Conservation (phyloP, 1,284 basidiomycete genomes). For the Nidula niveotomentosa region DNA sequence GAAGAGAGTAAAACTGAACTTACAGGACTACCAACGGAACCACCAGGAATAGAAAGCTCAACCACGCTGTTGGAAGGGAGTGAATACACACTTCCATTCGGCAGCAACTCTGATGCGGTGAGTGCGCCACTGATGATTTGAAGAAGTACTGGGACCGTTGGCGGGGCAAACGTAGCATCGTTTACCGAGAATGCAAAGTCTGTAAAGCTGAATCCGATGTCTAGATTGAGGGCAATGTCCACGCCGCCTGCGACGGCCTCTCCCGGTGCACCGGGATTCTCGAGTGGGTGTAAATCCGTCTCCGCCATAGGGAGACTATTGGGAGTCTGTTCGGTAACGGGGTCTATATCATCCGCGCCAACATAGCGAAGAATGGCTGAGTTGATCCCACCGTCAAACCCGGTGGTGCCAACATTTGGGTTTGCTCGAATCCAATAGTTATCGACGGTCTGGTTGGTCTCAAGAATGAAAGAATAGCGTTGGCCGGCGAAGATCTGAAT, state of each 20-base stretch:
- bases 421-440: conserved; percentile 15
- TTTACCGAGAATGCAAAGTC: conserved; percentile 27
- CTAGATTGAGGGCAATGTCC: conserved; percentile 31
- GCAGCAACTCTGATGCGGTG: conserved; percentile 34
- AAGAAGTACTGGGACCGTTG: conserved; percentile 30
- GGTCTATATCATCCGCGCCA: conserved; percentile 13
- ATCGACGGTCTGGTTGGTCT: conserved; percentile 11
- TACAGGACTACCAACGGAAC: conserved; percentile 31
- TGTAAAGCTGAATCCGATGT: conserved; percentile 21
- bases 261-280: conserved; percentile 37
- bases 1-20: conserved; percentile 7
- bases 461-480: conserved; percentile 34
- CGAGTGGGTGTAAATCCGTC: conserved; percentile 34
- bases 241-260: conserved; percentile 29
- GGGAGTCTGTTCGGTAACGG: conserved; percentile 30
- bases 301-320: conserved; percentile 31
- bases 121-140: conserved; percentile 45
- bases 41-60: conserved; percentile 34
- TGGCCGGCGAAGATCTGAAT: conserved; percentile 15
- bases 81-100: conserved; percentile 33
- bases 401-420: neutral
- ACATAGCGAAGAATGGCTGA: neutral
- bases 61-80: conserved; percentile 34
- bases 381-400: neutral
- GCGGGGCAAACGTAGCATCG: conserved; percentile 24